Percentiles rank a stretch among this genome's conserved stretches.
phyloP scores from a whole-genome alignment of 129 eudicot genomes.

The carrot (Daucus carota) region DH1_v3.0 NC_030382.2:47891001-47891500 shows the following conservation, averaged over 20 bases:
- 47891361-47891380: not conserved
- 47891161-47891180: not conserved
- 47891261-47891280: too few species aligned
- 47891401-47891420: not conserved
- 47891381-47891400: not conserved
- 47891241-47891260: not conserved
- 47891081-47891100: not conserved
- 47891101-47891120: not conserved
- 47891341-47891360: not conserved
- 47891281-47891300: not conserved
- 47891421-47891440: not conserved
- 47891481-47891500: not conserved
- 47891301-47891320: not conserved
- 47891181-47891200: too few species aligned
- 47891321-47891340: not conserved
- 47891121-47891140: not conserved
- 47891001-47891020: slow-evolving; percentile 69
- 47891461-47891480: not conserved
- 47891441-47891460: not conserved
- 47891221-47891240: not conserved
- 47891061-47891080: not conserved
- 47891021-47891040: slow-evolving; percentile 35
- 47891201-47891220: not conserved
- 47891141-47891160: slow-evolving; percentile 6
- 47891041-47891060: not conserved